Conservation (phyloP, 768 basidiomycete genomes). For the Hydnum rufescens region DNA sequence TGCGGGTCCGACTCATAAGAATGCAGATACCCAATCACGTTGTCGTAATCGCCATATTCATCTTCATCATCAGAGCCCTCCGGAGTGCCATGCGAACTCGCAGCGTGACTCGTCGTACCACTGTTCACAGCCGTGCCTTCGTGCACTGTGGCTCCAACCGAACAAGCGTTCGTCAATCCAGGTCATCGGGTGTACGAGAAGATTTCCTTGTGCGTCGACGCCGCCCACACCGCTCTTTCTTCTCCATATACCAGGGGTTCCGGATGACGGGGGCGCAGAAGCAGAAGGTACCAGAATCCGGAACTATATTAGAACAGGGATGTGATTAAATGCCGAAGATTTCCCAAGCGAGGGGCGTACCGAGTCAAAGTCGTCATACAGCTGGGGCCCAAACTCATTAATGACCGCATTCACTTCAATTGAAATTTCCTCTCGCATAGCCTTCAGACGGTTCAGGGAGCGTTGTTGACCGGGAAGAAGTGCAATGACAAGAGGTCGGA, state of each 20-base stretch:
- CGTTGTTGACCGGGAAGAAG: conserved; percentile 76
- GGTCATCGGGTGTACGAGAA: conserved; percentile 74
- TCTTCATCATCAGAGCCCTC: conserved; percentile 64
- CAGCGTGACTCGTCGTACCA: conserved; percentile 18
- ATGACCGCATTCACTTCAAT: conserved; percentile 71
- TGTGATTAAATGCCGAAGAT: background rate
- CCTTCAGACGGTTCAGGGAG: conserved; percentile 54
- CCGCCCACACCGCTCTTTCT: conserved; percentile 64
- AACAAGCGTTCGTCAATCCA: conserved; percentile 80
- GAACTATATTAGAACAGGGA: conserved; percentile 36
- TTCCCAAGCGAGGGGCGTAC: conserved; percentile 22
- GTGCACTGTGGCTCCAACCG: conserved; percentile 68
- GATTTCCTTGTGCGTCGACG: conserved; percentile 68
- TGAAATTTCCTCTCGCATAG: conserved; percentile 50
- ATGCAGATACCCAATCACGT: conserved; percentile 52
- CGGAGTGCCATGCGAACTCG: conserved; percentile 42
- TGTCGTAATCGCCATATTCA: conserved; percentile 68
- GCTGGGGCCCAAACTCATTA: conserved; percentile 71
- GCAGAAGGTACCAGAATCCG: conserved; percentile 73
- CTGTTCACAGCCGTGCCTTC: conserved; percentile 39
- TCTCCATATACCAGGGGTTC: conserved; percentile 53
- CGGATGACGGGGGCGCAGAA: conserved; percentile 61
- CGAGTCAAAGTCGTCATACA: conserved; percentile 76
- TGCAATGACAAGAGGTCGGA: conserved; percentile 74
- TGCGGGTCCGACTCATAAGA: conserved; percentile 25